Evolutionary conservation across 306 rosid species (phyloP).

Genomic region (Mimosa bimucronata): DNA sequence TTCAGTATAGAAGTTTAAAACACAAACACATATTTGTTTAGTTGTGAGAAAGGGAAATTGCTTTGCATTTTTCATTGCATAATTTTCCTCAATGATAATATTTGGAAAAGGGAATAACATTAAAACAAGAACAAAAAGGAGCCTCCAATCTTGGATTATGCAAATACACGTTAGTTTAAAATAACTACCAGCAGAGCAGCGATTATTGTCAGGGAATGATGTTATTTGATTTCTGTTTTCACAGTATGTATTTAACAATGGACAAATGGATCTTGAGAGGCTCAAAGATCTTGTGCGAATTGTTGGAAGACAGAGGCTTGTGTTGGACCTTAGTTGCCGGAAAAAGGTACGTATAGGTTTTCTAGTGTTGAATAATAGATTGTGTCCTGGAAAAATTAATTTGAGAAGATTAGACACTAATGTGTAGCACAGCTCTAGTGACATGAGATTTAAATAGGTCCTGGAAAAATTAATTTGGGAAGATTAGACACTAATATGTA

Average conservation of each 20-base stretch:
- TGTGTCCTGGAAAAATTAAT: constrained; percentile 13
- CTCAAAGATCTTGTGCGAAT: constrained; percentile 77
- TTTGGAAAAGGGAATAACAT: neutral
- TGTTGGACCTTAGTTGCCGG: constrained; percentile 97
- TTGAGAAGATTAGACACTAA: neutral
- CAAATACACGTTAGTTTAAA: constrained; percentile 1
- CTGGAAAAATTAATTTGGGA: constrained; percentile 9
- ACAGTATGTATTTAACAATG: constrained; percentile 90
- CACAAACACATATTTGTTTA: constrained; percentile 26
- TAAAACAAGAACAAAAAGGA: neutral
- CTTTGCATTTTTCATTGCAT: neutral
- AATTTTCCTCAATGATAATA: neutral
- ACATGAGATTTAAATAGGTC: too few species aligned
- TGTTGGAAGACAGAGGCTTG: constrained; percentile 89
- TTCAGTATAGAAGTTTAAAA: constrained; percentile 4
- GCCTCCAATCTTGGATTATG: constrained; percentile 25
- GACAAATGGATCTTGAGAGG: constrained; percentile 87
- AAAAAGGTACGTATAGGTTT: constrained; percentile 62
- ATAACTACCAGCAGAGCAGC: neutral
- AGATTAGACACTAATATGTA: neutral
- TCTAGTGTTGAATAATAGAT: constrained; percentile 9
- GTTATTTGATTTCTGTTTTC: constrained; percentile 33
- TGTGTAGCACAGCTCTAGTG: neutral
- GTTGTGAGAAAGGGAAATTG: constrained; percentile 9
- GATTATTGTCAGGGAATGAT: constrained; percentile 11